Evolutionary conservation across 2,329 filamentous ascomycete genomes (phyloP).

Genomic region (Diatrype stigma): DNA sequence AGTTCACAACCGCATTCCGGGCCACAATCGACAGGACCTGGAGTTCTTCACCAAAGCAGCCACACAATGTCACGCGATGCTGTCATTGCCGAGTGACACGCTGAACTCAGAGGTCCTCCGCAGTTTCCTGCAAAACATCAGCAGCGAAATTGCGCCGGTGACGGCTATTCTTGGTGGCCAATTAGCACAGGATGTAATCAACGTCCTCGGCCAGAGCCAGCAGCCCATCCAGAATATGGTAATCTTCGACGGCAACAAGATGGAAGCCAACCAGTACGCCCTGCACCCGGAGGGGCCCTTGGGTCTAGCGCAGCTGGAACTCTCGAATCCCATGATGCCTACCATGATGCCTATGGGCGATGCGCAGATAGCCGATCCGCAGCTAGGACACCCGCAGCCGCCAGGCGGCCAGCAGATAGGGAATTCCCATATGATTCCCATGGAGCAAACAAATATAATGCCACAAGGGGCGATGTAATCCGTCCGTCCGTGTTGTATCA

Average conservation of each 20-base stretch:
- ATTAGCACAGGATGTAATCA: constrained; percentile 94
- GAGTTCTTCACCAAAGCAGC: constrained; percentile 73
- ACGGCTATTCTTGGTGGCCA: constrained; percentile 86
- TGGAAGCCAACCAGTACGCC: constrained; percentile 74
- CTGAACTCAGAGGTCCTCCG: constrained; percentile 69
- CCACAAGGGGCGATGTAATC: constrained; percentile 8
- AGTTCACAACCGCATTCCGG: constrained; percentile 49
- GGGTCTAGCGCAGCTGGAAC: constrained; percentile 42
- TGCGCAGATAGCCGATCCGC: neutral
- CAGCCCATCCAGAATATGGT: constrained; percentile 96
- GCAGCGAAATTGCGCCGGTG: constrained; percentile 79
- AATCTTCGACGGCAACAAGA: constrained; percentile 80
- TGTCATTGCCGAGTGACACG: constrained; percentile 65
- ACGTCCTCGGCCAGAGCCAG: constrained; percentile 84
- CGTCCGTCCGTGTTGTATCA: neutral
- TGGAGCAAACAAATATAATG: constrained; percentile 11
- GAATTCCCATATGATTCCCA: constrained; percentile 18
- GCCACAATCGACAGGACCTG: constrained; percentile 60
- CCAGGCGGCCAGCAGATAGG: constrained; percentile 6
- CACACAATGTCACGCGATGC: constrained; percentile 71
- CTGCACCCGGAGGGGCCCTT: constrained; percentile 66
- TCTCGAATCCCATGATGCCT: constrained; percentile 14
- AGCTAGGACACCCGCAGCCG: neutral
- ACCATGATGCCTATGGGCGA: constrained; percentile 9
- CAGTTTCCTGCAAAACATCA: constrained; percentile 81